These are phyloP conservation scores for Claviceps fusiformis DNA, from an alignment of 2,329 filamentous ascomycete genomes.

Conservation along the genomic window DNA sequence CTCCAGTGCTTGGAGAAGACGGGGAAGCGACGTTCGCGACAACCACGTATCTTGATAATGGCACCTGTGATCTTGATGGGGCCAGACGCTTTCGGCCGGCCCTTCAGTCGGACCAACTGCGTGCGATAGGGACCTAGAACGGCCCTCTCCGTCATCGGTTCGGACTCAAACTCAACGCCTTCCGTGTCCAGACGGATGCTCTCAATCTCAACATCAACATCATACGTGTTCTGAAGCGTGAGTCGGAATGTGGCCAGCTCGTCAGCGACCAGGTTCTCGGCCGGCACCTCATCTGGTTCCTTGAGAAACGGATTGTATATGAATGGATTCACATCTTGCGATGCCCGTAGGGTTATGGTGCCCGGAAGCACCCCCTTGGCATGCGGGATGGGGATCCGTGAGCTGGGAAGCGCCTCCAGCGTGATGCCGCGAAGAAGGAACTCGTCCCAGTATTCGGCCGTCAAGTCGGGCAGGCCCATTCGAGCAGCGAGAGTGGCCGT, in stretches of 20 bases:
- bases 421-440: slow-evolving; percentile 73
- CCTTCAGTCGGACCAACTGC: slow-evolving; percentile 60
- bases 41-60: slow-evolving; percentile 65
- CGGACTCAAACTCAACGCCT: slow-evolving; percentile 57
- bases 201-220: slow-evolving; percentile 84
- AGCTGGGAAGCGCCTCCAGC: slow-evolving; percentile 47
- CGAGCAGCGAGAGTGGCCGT: slow-evolving; percentile 67
- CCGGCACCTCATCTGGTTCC: slow-evolving; percentile 41
- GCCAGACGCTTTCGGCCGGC: slow-evolving; percentile 54
- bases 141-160: slow-evolving; percentile 41
- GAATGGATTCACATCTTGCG: slow-evolving; percentile 65
- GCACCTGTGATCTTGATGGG: slow-evolving; percentile 65
- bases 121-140: slow-evolving; percentile 70
- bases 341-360: slow-evolving; percentile 34
- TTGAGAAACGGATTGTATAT: slow-evolving; percentile 91
- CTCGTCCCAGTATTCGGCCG: slow-evolving; percentile 92
- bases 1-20: slow-evolving; percentile 71
- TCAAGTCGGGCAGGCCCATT: slow-evolving; percentile 54
- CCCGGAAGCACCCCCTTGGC: slow-evolving; percentile 40
- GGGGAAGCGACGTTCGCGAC: slow-evolving; percentile 68
- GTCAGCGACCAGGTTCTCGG: slow-evolving; percentile 63
- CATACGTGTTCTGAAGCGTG: slow-evolving; percentile 85
- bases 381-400: slow-evolving; percentile 53
- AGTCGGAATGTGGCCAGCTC: slow-evolving; percentile 68
- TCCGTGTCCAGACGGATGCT: slow-evolving; percentile 61